These are phyloP conservation scores for Moricandia arvensis DNA, from an alignment of 345 rosid genomes.

Conservation along the genomic window DNA sequence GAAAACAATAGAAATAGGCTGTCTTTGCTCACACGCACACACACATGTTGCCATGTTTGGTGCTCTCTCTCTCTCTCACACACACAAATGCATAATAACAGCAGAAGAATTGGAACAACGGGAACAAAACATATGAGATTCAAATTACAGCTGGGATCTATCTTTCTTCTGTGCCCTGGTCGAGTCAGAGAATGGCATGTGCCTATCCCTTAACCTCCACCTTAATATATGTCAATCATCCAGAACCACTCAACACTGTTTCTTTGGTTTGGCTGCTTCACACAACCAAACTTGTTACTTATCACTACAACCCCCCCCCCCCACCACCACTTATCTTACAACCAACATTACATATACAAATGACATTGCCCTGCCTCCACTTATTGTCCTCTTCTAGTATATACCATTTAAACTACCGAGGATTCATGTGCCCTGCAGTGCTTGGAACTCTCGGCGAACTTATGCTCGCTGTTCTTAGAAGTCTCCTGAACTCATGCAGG, in stretches of 20 bases:
- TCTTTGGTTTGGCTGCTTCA: constrained; percentile 12
- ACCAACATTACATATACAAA: constrained; percentile 12
- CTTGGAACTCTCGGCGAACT: constrained; percentile 54
- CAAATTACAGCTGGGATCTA: constrained; percentile 32
- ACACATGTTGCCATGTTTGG: neutral
- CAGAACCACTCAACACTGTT: constrained; percentile 1
- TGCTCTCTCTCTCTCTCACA: neutral
- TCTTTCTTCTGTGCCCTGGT: neutral
- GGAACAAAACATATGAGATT: neutral
- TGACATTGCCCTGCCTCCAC: neutral
- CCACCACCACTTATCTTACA: constrained; percentile 26
- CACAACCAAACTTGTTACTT: constrained; percentile 12
- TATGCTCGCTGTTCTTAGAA: constrained; percentile 91
- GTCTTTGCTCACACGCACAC: neutral
- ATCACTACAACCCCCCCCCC: neutral
- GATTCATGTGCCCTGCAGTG: constrained; percentile 44
- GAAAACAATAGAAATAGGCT: neutral
- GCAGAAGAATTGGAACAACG: neutral
- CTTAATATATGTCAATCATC: neutral
- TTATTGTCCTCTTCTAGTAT: constrained; percentile 5
- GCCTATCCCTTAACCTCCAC: neutral
- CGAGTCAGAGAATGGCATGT: constrained; percentile 13
- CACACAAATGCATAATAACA: neutral
- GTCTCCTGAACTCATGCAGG: constrained; percentile 85
- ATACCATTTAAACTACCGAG: constrained; percentile 25